Percentiles rank a stretch among this genome's conserved stretches.
phyloP scores from a whole-genome alignment of 2,329 filamentous ascomycete species.

The Diaporthe amygdali region DNA sequence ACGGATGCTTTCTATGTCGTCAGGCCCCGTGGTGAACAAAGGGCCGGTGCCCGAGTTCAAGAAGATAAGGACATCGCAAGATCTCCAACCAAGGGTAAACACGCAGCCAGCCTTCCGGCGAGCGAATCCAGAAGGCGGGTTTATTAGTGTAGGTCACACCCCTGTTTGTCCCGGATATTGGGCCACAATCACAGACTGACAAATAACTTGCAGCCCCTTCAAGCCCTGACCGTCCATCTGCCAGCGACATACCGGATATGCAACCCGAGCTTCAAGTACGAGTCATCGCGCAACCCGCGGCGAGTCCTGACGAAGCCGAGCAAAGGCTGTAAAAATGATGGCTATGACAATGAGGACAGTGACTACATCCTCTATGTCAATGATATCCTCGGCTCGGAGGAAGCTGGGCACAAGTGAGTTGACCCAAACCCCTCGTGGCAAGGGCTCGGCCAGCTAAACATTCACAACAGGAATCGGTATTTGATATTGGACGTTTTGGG shows the following conservation, averaged over 20 bases:
- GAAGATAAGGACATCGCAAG: conserved; percentile 73
- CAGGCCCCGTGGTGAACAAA: conserved; percentile 52
- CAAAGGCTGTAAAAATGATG: conserved; percentile 98
- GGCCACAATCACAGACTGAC: conserved; percentile 2
- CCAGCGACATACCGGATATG: conserved; percentile 97
- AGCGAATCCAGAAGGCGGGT: conserved; percentile 95
- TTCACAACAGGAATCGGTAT: conserved; percentile 77
- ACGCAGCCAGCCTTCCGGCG: conserved; percentile 87
- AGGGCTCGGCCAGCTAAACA: conserved; percentile 10
- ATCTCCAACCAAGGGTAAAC: conserved; percentile 84
- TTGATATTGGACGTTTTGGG: conserved; percentile 96
- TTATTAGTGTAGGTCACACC: conserved; percentile 80
- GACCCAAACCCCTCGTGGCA: neutral
- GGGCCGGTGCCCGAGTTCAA: conserved; percentile 87
- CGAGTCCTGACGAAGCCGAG: conserved; percentile 97
- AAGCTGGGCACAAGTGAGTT: conserved; percentile 92
- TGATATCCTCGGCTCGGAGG: conserved; percentile 96
- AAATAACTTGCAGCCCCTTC: conserved; percentile 70
- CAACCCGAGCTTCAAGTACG: conserved; percentile 98
- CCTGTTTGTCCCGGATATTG: neutral
- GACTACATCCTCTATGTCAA: conserved; percentile 99
- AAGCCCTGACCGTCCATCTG: conserved; percentile 92
- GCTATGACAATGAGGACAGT: conserved; percentile 98
- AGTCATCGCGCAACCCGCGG: conserved; percentile 94
- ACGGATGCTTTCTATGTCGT: conserved; percentile 53